Conservation (phyloP, 1,139 yeast genomes). For the Sugiyamaella xylanicola region DNA sequence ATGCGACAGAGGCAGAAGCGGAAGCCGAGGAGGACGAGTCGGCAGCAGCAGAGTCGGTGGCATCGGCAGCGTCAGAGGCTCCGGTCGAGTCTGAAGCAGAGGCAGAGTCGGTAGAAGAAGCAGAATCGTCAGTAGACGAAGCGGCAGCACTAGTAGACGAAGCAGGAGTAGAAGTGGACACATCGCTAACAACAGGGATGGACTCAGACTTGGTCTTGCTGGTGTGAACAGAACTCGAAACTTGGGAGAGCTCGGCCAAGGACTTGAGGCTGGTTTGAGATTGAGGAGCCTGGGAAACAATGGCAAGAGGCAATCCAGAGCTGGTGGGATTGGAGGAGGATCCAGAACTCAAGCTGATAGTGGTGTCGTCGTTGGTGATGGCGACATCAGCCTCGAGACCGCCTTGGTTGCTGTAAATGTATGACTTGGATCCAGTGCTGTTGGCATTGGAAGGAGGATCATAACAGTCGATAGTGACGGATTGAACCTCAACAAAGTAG, state of each 20-base stretch:
- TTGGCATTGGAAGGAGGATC: slow-evolving; percentile 61
- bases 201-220: slow-evolving; percentile 29
- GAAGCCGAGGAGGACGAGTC: not conserved
- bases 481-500: slow-evolving; percentile 66
- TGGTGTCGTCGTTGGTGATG: slow-evolving; percentile 23
- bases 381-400: slow-evolving; percentile 45
- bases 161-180: slow-evolving; percentile 26
- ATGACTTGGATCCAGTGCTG: slow-evolving; percentile 49
- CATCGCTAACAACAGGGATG: slow-evolving; percentile 31
- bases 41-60: slow-evolving; percentile 24
- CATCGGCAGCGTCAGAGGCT: slow-evolving; percentile 25
- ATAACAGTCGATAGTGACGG: slow-evolving; percentile 65
- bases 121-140: slow-evolving; percentile 8
- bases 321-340: slow-evolving; percentile 8
- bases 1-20: not conserved
- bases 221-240: slow-evolving; percentile 16
- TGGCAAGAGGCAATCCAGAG: slow-evolving; percentile 17
- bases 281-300: slow-evolving; percentile 15
- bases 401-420: slow-evolving; percentile 54
- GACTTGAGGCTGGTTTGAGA: slow-evolving; percentile 1
- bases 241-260: slow-evolving; percentile 14
- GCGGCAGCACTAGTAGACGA: slow-evolving; percentile 1
- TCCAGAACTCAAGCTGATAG: slow-evolving; percentile 9
- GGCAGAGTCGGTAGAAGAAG: slow-evolving; percentile 20
- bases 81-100: slow-evolving; percentile 16